phyloP scores from a whole-genome alignment of 2,329 filamentous ascomycete genomes.

The Ophiocordyceps polyrhachis-furcata region DNA sequence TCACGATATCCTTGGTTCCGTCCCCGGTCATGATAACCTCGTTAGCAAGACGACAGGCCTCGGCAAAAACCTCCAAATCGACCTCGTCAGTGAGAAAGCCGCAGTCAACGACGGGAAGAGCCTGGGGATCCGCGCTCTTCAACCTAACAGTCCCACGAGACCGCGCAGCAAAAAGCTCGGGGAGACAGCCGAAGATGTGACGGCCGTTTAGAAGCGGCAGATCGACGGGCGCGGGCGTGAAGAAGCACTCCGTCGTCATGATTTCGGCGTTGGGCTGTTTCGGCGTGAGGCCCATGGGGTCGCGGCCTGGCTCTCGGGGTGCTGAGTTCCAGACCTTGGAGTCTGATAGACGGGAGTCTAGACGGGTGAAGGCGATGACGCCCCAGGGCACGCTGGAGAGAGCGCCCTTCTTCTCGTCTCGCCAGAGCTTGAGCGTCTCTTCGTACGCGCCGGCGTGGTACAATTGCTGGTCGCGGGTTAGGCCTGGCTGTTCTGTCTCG shows the following conservation, averaged over 20 bases:
- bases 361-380: constrained; percentile 39
- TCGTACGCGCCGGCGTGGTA: constrained; percentile 33
- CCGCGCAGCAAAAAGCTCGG: constrained; percentile 36
- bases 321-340: constrained; percentile 35
- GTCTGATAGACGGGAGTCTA: constrained; percentile 38
- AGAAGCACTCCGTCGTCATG: constrained; percentile 43
- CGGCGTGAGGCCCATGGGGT: constrained; percentile 41
- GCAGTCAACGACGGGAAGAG: constrained; percentile 37
- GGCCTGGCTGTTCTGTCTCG: constrained; percentile 28
- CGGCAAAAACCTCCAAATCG: constrained; percentile 38
- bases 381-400: constrained; percentile 45
- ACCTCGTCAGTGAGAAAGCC: constrained; percentile 38
- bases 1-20: constrained; percentile 38
- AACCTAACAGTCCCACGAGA: constrained; percentile 37
- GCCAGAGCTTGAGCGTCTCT: constrained; percentile 34
- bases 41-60: constrained; percentile 38
- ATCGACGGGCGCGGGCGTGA: constrained; percentile 37
- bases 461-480: constrained; percentile 34
- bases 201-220: constrained; percentile 33
- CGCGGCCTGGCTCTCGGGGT: constrained; percentile 27
- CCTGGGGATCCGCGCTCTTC: constrained; percentile 24
- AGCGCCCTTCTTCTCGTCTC: constrained; percentile 36
- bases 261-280: constrained; percentile 42
- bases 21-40: constrained; percentile 39
- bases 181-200: constrained; percentile 37